Percentiles rank a stretch among this genome's conserved stretches.
Evolutionary conservation across 164 flowering plant species (phyloP).

Genomic region (Sextonia rubra): DNA sequence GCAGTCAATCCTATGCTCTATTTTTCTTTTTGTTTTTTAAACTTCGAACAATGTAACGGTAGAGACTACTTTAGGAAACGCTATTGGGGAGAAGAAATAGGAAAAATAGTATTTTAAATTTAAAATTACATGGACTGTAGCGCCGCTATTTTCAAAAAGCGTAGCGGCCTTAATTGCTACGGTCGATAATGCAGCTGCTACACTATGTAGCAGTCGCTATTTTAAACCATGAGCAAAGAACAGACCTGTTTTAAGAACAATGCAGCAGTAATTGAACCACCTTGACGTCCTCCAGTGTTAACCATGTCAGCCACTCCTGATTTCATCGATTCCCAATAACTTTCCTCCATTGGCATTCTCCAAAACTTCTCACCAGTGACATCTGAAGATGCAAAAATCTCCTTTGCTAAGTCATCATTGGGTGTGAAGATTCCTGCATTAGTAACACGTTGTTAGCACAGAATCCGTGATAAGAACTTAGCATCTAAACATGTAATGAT

Average conservation of each 20-base stretch:
- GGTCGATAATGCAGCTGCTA: too few species aligned
- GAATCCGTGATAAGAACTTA: not conserved
- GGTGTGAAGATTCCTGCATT: slow-evolving; percentile 80
- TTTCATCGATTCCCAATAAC: slow-evolving; percentile 97
- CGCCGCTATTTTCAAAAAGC: too few species aligned
- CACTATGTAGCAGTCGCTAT: too few species aligned
- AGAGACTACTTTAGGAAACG: too few species aligned
- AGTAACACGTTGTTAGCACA: not conserved
- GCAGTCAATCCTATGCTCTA: too few species aligned
- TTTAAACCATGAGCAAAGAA: too few species aligned
- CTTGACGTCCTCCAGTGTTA: slow-evolving; percentile 85
- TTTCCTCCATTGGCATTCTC: slow-evolving; percentile 96
- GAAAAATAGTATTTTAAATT: too few species aligned
- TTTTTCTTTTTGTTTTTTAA: too few species aligned
- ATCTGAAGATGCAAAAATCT: slow-evolving; percentile 69
- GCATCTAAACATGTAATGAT: not conserved
- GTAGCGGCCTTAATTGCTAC: too few species aligned
- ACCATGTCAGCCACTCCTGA: slow-evolving; percentile 99
- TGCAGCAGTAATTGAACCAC: slow-evolving; percentile 93
- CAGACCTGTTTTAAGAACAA: slow-evolving; percentile 90
- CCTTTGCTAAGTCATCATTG: slow-evolving; percentile 87
- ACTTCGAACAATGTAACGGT: too few species aligned
- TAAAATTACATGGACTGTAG: too few species aligned
- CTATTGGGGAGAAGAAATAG: too few species aligned
- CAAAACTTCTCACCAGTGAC: slow-evolving; percentile 79